A percentile compares a stretch with the other conserved stretches of the same genome.
These are phyloP conservation scores for Podaxis sp. DNA, from an alignment of 768 basidiomycete genomes.

Conservation along the genomic window DNA sequence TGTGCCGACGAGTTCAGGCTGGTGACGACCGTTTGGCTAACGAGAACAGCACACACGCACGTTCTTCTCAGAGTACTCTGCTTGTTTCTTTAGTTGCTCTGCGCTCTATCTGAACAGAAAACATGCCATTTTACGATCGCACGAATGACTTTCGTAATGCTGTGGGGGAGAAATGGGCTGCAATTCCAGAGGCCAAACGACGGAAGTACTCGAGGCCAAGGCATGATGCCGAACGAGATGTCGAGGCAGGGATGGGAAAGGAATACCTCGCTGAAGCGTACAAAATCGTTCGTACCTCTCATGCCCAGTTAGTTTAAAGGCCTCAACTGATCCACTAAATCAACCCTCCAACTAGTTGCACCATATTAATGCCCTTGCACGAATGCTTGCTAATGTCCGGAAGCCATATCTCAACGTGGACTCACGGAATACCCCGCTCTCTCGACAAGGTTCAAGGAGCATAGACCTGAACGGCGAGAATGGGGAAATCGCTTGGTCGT, in stretches of 20 bases:
- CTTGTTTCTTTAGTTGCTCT: constrained; percentile 7
- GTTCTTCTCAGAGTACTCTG: constrained; percentile 8
- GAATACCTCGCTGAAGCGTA: constrained; percentile 78
- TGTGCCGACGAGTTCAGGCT: background rate
- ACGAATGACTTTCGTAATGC: constrained; percentile 62
- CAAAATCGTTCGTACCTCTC: constrained; percentile 47
- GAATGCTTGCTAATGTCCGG: constrained; percentile 74
- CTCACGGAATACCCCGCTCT: constrained; percentile 49
- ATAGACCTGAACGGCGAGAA: constrained; percentile 49
- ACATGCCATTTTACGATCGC: constrained; percentile 59
- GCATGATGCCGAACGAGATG: constrained; percentile 33
- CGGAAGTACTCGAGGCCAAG: constrained; percentile 38
- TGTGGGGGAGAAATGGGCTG: constrained; percentile 46
- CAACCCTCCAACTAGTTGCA: constrained; percentile 50
- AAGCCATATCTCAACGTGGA: constrained; percentile 87
- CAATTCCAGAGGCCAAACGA: constrained; percentile 46
- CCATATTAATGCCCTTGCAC: constrained; percentile 68
- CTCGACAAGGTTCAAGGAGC: constrained; percentile 49
- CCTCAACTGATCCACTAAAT: background rate
- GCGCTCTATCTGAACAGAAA: background rate
- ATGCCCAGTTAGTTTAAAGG: background rate
- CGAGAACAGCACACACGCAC: background rate
- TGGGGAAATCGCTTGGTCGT: constrained; percentile 53
- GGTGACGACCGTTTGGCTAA: background rate
- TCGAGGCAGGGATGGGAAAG: constrained; percentile 48